Evolutionary conservation across 768 basidiomycete species (phyloP), one percentile per base, ranked within the genome.

Genomic region (Serendipita vermifera): DNA sequence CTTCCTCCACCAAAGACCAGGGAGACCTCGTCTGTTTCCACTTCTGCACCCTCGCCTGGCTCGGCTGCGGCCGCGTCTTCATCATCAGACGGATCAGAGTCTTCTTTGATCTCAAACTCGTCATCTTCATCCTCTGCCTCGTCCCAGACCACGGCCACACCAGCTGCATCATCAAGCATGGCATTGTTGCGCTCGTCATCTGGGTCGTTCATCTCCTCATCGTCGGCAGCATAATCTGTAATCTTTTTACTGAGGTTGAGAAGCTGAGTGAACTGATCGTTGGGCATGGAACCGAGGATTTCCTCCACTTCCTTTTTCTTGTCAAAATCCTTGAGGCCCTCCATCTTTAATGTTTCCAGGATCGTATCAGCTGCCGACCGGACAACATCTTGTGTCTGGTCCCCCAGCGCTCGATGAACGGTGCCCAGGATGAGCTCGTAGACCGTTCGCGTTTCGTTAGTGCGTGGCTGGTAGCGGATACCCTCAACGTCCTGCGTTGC

Each of bases 91-190:
- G 81, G 81, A 41, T 88, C 88, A 2, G 80, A 80, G 61, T 86
- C 88, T 0, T 91, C 87, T 7, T 78, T 76, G 55, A 97, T 78
- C 66, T 96, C 93, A 61, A 75, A 97, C 22, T 77, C 74, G 2
- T 74, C 72, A 3, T 87, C 90, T 22, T 96, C 92, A 63, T 90
- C 83, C 61, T 96, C 94, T 58, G 98, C 96, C 64, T 97, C 94
- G 61, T 97, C 93, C 58, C 98, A 97, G 3, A 97, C 85, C 5
- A 99, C 93, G 0, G 94, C 94, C 1, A 99, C 94, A n/a, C 94
- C 93, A 39, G 87, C 82, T 62, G 94, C 92, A 58, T 92, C 92
- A 61, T 97, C 94, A 62, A 97, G 91, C 68, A 86, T 90, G 2
- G 81, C 87, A 57, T 87, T 88, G 67, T 85, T 83, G 43, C 77